Evolutionary conservation across 495 filamentous ascomycete genomes (phyloP).

Genomic region (Xeromyces bisporus): DNA sequence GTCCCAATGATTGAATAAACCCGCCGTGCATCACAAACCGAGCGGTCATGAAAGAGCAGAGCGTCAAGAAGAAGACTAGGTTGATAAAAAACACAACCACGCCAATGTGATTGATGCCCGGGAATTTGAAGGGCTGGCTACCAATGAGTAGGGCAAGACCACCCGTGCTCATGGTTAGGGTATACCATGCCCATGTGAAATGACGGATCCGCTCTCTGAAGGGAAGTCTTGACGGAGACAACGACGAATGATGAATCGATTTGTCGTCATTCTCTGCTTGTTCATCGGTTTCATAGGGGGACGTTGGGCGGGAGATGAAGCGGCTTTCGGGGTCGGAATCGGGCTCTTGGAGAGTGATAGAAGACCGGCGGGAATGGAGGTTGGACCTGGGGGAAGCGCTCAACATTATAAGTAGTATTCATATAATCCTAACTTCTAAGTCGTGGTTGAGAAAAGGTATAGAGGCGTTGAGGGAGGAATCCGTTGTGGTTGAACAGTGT

Average conservation of each 20-base stretch:
- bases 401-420: too few species aligned
- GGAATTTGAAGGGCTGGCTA: constrained; percentile 39
- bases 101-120: constrained; percentile 40
- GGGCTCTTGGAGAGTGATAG: constrained; percentile 1
- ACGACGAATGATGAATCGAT: too few species aligned
- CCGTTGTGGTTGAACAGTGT: too few species aligned
- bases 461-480: too few species aligned
- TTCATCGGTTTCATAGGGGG: constrained; percentile 4
- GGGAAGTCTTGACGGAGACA: constrained; percentile 1
- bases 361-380: constrained; percentile 9
- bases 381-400: constrained; percentile 4
- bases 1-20: constrained; percentile 37
- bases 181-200: constrained; percentile 64
- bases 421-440: too few species aligned
- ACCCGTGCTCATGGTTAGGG: constrained; percentile 48
- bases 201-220: constrained; percentile 38
- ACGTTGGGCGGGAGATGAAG: not conserved
- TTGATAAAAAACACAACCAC: constrained; percentile 45
- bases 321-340: not conserved
- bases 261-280: too few species aligned
- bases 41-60: constrained; percentile 32
- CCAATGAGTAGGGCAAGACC: constrained; percentile 45
- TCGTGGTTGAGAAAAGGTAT: too few species aligned
- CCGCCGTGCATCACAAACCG: constrained; percentile 40
- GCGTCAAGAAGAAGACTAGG: constrained; percentile 37